Evolutionary conservation across 176 grass and related monocot genomes (phyloP).

Genomic region (Aegilops tauschii): DNA sequence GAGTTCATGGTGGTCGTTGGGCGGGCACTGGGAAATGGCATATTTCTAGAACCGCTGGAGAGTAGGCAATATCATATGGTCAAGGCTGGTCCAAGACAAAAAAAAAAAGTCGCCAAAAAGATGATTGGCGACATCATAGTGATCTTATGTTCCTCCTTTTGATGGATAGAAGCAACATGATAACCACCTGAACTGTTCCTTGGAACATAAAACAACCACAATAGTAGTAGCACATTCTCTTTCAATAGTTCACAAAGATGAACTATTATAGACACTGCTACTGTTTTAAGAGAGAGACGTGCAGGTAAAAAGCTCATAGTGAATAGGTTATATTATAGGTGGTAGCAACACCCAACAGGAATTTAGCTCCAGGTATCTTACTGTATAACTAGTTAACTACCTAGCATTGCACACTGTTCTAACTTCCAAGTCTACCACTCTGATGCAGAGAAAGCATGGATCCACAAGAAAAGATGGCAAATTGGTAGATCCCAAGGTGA

Average conservation of each 20-base stretch:
- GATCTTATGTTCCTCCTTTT: neutral
- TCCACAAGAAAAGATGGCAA: slow-evolving; percentile 66
- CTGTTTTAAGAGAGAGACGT: slow-evolving; percentile 5
- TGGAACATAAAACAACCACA: slow-evolving; percentile 14
- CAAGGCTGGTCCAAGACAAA: neutral
- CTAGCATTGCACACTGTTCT: slow-evolving; percentile 24
- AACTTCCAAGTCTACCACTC: slow-evolving; percentile 5
- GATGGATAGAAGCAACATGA: slow-evolving; percentile 19
- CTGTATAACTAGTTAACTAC: slow-evolving; percentile 13
- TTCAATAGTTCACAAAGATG: neutral
- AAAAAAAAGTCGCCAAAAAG: neutral
- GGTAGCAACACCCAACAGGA: slow-evolving; percentile 24
- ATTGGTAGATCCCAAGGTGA: slow-evolving; percentile 71
- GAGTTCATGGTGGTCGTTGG: neutral
- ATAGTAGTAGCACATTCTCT: slow-evolving; percentile 15
- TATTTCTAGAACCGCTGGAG: slow-evolving; percentile 12
- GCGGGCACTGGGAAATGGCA: neutral
- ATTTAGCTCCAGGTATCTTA: slow-evolving; percentile 22
- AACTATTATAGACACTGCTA: slow-evolving; percentile 19
- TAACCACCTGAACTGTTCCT: slow-evolving; percentile 12
- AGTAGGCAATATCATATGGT: neutral
- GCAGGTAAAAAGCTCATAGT: slow-evolving; percentile 10
- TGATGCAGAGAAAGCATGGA: slow-evolving; percentile 66
- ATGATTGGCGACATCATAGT: slow-evolving; percentile 15
- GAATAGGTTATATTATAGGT: slow-evolving; percentile 14